A percentile compares a stretch with the other conserved stretches of the same genome.
phyloP scores from a whole-genome alignment of 2,329 filamentous ascomycete genomes.

The Amauroascus niger region DNA sequence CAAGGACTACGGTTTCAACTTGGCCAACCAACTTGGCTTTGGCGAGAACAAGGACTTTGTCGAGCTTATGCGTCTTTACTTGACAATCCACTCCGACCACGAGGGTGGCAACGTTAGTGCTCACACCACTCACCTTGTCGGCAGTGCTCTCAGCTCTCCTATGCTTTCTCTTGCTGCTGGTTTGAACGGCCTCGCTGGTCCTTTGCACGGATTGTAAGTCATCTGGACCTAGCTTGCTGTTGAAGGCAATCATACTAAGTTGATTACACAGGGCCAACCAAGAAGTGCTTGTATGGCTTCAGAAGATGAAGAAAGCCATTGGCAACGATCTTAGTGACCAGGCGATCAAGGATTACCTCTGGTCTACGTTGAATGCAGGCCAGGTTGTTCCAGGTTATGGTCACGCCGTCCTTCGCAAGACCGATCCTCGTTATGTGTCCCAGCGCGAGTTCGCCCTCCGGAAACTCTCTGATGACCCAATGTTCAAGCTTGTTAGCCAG shows the following conservation, averaged over 20 bases:
- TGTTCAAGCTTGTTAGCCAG: slow-evolving; percentile 99
- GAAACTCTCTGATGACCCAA: slow-evolving; percentile 91
- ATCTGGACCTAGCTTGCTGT: neutral
- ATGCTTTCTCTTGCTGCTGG: slow-evolving; percentile 94
- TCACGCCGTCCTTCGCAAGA: slow-evolving; percentile 98
- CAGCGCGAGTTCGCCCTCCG: slow-evolving; percentile 94
- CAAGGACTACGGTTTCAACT: slow-evolving; percentile 99
- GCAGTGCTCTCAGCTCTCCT: slow-evolving; percentile 89
- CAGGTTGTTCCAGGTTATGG: slow-evolving; percentile 97
- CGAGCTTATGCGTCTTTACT: slow-evolving; percentile 96
- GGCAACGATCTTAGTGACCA: slow-evolving; percentile 93
- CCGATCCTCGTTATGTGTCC: slow-evolving; percentile 95
- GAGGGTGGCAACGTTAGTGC: slow-evolving; percentile 98
- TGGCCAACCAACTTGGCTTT: slow-evolving; percentile 98
- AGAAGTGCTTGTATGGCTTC: slow-evolving; percentile 98
- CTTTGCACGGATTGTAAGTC: slow-evolving; percentile 76
- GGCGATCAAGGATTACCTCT: slow-evolving; percentile 97
- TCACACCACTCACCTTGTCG: slow-evolving; percentile 97
- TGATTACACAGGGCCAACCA: slow-evolving; percentile 63
- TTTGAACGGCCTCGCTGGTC: slow-evolving; percentile 94
- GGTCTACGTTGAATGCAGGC: slow-evolving; percentile 89
- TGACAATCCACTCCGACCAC: slow-evolving; percentile 99
- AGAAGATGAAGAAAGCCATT: slow-evolving; percentile 93
- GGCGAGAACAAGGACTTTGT: slow-evolving; percentile 91
- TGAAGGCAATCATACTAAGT: neutral